Conservation (phyloP, 2,329 filamentous ascomycete genomes). For the Neonectria ditissima region DNA sequence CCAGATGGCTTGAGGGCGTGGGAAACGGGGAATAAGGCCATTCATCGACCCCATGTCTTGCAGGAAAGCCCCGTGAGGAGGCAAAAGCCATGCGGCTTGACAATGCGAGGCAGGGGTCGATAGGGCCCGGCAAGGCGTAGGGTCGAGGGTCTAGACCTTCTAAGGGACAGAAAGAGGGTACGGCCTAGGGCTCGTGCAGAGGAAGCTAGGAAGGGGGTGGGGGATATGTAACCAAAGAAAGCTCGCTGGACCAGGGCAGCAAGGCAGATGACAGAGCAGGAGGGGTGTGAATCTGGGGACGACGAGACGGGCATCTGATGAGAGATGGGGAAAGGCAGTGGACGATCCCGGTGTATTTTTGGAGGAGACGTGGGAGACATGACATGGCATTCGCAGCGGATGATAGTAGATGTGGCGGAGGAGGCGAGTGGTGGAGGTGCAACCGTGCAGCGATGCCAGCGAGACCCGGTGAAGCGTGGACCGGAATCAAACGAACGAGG, state of each 20-base stretch:
- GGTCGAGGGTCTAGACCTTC: constrained; percentile 38
- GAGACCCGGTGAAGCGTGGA: constrained; percentile 20
- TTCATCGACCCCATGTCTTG: constrained; percentile 29
- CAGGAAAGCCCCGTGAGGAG: constrained; percentile 34
- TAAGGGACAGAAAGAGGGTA: constrained; percentile 17
- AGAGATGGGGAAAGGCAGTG: constrained; percentile 40
- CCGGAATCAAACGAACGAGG: constrained; percentile 17
- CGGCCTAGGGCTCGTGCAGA: constrained; percentile 38
- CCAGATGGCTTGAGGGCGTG: constrained; percentile 25
- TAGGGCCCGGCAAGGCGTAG: constrained; percentile 34
- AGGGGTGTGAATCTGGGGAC: constrained; percentile 38
- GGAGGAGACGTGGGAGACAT: constrained; percentile 36
- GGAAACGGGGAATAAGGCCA: constrained; percentile 28
- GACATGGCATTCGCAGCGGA: constrained; percentile 16
- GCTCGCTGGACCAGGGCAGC: constrained; percentile 1
- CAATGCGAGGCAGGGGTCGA: constrained; percentile 37
- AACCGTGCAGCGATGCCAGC: too few species aligned
- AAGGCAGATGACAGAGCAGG: constrained; percentile 33
- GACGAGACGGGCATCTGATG: constrained; percentile 22
- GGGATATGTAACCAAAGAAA: constrained; percentile 31
- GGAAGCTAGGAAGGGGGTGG: constrained; percentile 27
- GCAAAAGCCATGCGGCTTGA: constrained; percentile 32
- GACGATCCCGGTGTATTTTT: constrained; percentile 41
- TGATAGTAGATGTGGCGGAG: constrained; percentile 34
- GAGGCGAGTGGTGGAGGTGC: constrained; percentile 16